A percentile compares a stretch with the other conserved stretches of the same genome.
These are phyloP conservation scores for Boletus vinaceobasis DNA, from an alignment of 768 basidiomycete genomes.

Conservation along the genomic window DNA sequence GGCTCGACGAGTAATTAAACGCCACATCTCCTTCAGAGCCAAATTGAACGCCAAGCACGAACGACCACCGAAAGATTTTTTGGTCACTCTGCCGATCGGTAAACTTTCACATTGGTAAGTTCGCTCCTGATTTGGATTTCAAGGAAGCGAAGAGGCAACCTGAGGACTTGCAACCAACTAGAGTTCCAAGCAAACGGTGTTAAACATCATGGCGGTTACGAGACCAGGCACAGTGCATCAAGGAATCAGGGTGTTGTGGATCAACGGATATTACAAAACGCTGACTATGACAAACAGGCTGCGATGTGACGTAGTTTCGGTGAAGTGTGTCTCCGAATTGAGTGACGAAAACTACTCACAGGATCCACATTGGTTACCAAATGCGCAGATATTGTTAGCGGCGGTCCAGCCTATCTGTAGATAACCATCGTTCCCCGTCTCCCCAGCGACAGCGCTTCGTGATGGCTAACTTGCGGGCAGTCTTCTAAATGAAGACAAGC, in stretches of 20 bases:
- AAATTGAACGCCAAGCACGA: conserved; percentile 7
- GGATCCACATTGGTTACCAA: conserved; percentile 15
- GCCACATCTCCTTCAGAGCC: conserved; percentile 21
- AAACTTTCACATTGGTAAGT: neutral
- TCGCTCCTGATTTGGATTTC: neutral
- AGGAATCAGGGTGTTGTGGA: conserved; percentile 11
- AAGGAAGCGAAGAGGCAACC: conserved; percentile 2
- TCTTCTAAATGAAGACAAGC: conserved; percentile 42
- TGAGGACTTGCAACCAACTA: neutral
- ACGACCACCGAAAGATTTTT: neutral
- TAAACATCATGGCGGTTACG: conserved; percentile 10
- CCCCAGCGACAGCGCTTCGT: conserved; percentile 37
- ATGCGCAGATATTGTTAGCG: conserved; percentile 2
- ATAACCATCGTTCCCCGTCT: conserved; percentile 34
- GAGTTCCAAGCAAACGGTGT: neutral
- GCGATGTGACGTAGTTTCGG: conserved; percentile 16
- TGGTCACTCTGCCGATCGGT: neutral
- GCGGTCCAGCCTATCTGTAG: conserved; percentile 8
- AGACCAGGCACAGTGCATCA: conserved; percentile 8
- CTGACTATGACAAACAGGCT: conserved; percentile 12
- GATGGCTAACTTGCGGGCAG: conserved; percentile 37
- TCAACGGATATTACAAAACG: conserved; percentile 26
- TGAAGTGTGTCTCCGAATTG: conserved; percentile 5
- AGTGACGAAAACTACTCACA: conserved; percentile 19
- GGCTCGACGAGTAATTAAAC: conserved; percentile 15